phyloP scores from a whole-genome alignment of 2,329 filamentous ascomycete species.

The Macrophomina pseudophaseolina region DNA sequence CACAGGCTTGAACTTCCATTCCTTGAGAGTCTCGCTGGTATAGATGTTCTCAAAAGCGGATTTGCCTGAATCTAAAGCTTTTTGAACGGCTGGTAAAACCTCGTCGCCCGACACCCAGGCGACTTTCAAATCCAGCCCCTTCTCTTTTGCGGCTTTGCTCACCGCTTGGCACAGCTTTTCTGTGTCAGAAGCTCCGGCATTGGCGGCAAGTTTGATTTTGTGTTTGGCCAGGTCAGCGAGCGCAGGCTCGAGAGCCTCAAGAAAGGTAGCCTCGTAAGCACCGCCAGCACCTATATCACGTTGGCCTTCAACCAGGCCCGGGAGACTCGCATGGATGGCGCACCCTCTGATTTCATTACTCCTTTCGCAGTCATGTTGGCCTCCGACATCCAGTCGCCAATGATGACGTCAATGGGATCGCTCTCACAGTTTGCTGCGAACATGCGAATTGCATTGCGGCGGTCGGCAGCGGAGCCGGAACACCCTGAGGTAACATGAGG shows the following conservation, averaged over 20 bases:
- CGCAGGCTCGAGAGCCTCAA: constrained; percentile 54
- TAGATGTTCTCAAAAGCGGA: constrained; percentile 43
- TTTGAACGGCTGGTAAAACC: constrained; percentile 41
- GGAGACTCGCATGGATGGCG: not conserved
- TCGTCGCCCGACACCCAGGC: constrained; percentile 54
- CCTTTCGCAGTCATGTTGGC: constrained; percentile 39
- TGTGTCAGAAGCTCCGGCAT: constrained; percentile 42
- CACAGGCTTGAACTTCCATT: constrained; percentile 43
- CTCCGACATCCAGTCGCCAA: constrained; percentile 42
- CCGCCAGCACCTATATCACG: constrained; percentile 36
- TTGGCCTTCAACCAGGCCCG: not conserved
- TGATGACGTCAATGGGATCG: constrained; percentile 41
- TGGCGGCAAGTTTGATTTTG: constrained; percentile 42
- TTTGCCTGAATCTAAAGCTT: constrained; percentile 45
- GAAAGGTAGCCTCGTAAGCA: constrained; percentile 59
- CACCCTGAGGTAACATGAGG: constrained; percentile 31
- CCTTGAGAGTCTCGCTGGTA: constrained; percentile 44
- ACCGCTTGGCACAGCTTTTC: constrained; percentile 37
- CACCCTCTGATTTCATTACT: constrained; percentile 34
- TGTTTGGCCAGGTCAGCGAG: constrained; percentile 40
- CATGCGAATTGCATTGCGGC: constrained; percentile 39
- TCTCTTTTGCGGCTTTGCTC: constrained; percentile 33
- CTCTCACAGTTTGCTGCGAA: constrained; percentile 37
- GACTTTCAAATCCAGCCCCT: constrained; percentile 37
- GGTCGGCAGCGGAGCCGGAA: constrained; percentile 40